Evolutionary conservation across 1,284 basidiomycete genomes (phyloP), one percentile per base, ranked within the genome.

Genomic region (Tylopilus orsonianus): DNA sequence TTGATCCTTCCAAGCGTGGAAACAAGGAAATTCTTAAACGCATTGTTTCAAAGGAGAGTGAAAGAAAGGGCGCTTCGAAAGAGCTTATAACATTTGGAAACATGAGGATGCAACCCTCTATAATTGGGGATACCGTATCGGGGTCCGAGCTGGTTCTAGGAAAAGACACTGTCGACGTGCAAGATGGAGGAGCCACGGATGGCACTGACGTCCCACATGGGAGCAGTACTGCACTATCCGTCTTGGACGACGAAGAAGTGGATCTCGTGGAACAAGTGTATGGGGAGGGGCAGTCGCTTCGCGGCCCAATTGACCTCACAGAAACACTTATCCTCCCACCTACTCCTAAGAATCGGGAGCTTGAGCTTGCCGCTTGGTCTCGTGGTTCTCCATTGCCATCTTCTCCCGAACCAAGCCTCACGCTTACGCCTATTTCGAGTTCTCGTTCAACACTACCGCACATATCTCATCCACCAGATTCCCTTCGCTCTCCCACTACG

Each of bases 191-290:
- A 10, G n/a, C 41, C n/a, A 29, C 43, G 48, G 50, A 39, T 24
- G 54, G 65, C 43, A 43, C 53, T 2, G 47, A 54, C 13, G 57
- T 66, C 27, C 56, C 64, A n/a, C 56, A 61, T 5, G 62, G 69
- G 33, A 59, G 60, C 12, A 57, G 61, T 20, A 45, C 44, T 10
- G 26, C 44, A 38, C 43, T 56, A 22, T 48, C 52, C 39, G 57
- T 62, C 30, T 55, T 59, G 18, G 81, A 83, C 8, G 82, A 89
- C 22, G 91, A 94, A 68, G 94, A 97, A 70, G 83, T 97, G 58
- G 94, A 97, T 67, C 77, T 97, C 5, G 91, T 97, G 4, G 94
- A 97, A 64, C 94, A 97, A 65, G 70, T 97, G 2, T 97, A 93
- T 57, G 93, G 93, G 16, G 71, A 79, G 33, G 82, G 89, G 49